Evolutionary conservation across 768 basidiomycete genomes (phyloP).

Genomic region (Serendipita indica): DNA sequence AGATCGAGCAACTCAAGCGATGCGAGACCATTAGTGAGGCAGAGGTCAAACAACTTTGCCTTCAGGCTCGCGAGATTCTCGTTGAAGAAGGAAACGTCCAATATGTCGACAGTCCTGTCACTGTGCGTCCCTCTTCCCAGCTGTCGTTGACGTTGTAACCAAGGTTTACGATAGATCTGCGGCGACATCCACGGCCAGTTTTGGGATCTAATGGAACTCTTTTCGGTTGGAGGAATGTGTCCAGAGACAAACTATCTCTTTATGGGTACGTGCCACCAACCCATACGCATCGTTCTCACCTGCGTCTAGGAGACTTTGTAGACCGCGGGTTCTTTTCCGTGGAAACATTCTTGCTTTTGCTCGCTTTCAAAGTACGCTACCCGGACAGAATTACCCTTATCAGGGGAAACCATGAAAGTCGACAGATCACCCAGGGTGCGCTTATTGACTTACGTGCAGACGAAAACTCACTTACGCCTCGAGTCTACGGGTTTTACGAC

Average conservation of each 20-base stretch:
- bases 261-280: constrained; percentile 36
- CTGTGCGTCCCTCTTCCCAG: constrained; percentile 22
- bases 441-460: constrained; percentile 72
- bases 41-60: constrained; percentile 85
- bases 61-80: constrained; percentile 90
- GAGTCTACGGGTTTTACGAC: constrained; percentile 29
- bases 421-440: constrained; percentile 97
- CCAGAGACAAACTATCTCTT: constrained; percentile 92
- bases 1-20: constrained; percentile 84
- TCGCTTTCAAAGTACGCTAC: constrained; percentile 85
- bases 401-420: constrained; percentile 89
- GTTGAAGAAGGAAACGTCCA: constrained; percentile 98
- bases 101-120: constrained; percentile 88
- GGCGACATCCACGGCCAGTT: constrained; percentile 98
- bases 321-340: constrained; percentile 93
- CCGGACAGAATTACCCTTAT: constrained; percentile 85
- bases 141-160: background rate
- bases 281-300: background rate
- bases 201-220: constrained; percentile 86
- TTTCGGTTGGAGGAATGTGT: constrained; percentile 71
- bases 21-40: constrained; percentile 95
- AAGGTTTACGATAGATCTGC: constrained; percentile 34
- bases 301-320: constrained; percentile 77
- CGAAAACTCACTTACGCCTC: constrained; percentile 18
- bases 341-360: constrained; percentile 80